Percentiles rank a stretch among this genome's conserved stretches.
Conservation (phyloP, 169 alveolate genomes). For the Plasmodium yoelii region DNA sequence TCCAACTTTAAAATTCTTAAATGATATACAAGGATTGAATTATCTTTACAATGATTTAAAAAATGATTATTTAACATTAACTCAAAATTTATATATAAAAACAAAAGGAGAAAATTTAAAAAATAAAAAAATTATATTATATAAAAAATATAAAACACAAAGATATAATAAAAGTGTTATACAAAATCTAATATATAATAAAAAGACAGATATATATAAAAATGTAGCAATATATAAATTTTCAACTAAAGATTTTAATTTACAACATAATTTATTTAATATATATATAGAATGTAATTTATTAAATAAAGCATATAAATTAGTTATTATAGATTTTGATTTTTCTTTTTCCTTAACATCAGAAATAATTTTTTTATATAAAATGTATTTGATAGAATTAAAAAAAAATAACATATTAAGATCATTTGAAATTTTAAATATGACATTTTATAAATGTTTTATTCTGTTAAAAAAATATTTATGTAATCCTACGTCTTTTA, state of each 20-base stretch:
- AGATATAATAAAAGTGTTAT: slow-evolving; percentile 12
- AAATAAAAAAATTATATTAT: background rate
- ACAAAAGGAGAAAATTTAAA: slow-evolving; percentile 29
- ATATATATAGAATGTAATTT: slow-evolving; percentile 52
- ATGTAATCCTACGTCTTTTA: slow-evolving; percentile 62
- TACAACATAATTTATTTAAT: slow-evolving; percentile 63
- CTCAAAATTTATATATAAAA: slow-evolving; percentile 32
- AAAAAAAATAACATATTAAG: slow-evolving; percentile 45
- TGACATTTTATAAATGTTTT: slow-evolving; percentile 52
- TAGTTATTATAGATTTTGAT: slow-evolving; percentile 41
- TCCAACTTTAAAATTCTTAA: slow-evolving; percentile 34
- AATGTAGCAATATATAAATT: slow-evolving; percentile 52
- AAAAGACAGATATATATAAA: slow-evolving; percentile 38
- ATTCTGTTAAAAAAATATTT: slow-evolving; percentile 57
- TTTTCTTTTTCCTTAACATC: slow-evolving; percentile 65
- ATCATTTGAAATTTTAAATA: slow-evolving; percentile 42
- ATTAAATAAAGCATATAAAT: slow-evolving; percentile 50
- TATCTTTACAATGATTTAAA: slow-evolving; percentile 57
- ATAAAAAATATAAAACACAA: background rate
- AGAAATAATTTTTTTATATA: slow-evolving; percentile 58
- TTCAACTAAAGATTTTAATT: slow-evolving; percentile 28
- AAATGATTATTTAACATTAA: slow-evolving; percentile 38
- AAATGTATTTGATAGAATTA: slow-evolving; percentile 64
- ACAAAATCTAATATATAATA: slow-evolving; percentile 44
- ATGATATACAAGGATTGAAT: slow-evolving; percentile 43